Base-by-base conservation (phyloP, 2,329 filamentous ascomycete genomes). In the Venturia effusa region DNA sequence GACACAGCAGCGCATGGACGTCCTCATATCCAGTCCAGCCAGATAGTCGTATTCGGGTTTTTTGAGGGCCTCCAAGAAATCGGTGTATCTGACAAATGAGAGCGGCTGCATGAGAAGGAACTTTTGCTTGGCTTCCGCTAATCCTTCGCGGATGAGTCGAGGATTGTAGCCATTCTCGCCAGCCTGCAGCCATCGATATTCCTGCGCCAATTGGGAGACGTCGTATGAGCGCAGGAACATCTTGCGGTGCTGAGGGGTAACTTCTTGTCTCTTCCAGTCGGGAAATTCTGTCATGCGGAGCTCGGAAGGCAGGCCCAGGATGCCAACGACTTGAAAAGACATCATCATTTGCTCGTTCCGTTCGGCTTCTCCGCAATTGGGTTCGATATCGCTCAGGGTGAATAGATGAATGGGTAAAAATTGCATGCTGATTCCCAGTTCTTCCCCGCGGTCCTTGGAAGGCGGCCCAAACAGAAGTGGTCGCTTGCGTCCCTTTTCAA, bases 261-360 rank as follows among this genome's bases (percentile, higher is more conserved):
- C 74, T 2, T 69, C 67, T 41, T 72, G 72, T 48, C 71, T 74
- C 15, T 72, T 66, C 75, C 74, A 77, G 7, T 39, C 51, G 13
- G 64, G 62, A 40, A 67, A 67, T n/a, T 73, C 68, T 19, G 61
- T 48, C 27, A 64, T 43, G 27, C 15, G 32, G 19, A 76, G 69
- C 61, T 76, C 74, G 10, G 75, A 74, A 6, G 73, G 70, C 7
- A 77, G 70, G 11, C 74, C 74, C 10, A 77, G 74, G 51, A 77
- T 74, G 51, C 75, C 75, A 1, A 73, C 74, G 8, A 71, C 68
- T 65, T 76, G 74, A 65, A 75, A 76, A 6, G 73, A 74, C 66
- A 73, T 71, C 62, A 76, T 70, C 0, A 69, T 69, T 64, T 72
- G 59, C 22, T 71, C 68, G 11, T 68, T 66, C 19, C 66, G 54